Conservation (phyloP, 78 protist genomes). For the Dictyostelium capitatum region DNA sequence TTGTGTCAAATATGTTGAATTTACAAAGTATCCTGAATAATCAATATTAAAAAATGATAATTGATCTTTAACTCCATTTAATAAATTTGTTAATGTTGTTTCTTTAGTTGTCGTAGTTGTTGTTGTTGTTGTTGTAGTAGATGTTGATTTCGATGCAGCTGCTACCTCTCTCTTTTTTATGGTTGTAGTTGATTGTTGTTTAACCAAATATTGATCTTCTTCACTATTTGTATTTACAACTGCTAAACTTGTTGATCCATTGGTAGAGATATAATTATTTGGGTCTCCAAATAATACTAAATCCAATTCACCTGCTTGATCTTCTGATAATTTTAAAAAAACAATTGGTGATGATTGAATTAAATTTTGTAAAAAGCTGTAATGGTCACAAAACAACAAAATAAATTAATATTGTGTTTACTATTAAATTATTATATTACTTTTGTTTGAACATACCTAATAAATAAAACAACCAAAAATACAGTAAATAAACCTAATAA, state of each 20-base stretch:
- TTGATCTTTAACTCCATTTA: background rate
- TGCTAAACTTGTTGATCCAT: background rate
- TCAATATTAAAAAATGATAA: background rate
- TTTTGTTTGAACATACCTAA: constrained; percentile 3
- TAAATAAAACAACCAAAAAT: constrained; percentile 79
- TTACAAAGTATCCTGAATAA: constrained; percentile 34
- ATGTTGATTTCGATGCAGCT: no score
- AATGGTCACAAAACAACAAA: background rate
- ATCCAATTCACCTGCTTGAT: constrained; percentile 85
- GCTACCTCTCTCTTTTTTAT: background rate
- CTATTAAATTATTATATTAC: no score
- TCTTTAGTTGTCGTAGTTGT: no score
- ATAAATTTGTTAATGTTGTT: background rate
- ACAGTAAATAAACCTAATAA: constrained; percentile 84
- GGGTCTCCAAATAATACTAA: constrained; percentile 56
- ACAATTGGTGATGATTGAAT: constrained; percentile 84
- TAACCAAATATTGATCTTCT: constrained; percentile 11
- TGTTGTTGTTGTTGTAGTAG: no score
- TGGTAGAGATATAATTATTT: background rate
- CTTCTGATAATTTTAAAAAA: constrained; percentile 85
- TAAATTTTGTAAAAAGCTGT: constrained; percentile 70
- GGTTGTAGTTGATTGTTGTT: background rate
- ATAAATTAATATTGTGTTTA: no score
- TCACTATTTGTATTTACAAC: background rate
- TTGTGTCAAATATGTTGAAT: constrained; percentile 36